phyloP scores from a whole-genome alignment of 805 yeast species.

The Sugiyamaella marilandica region DNA sequence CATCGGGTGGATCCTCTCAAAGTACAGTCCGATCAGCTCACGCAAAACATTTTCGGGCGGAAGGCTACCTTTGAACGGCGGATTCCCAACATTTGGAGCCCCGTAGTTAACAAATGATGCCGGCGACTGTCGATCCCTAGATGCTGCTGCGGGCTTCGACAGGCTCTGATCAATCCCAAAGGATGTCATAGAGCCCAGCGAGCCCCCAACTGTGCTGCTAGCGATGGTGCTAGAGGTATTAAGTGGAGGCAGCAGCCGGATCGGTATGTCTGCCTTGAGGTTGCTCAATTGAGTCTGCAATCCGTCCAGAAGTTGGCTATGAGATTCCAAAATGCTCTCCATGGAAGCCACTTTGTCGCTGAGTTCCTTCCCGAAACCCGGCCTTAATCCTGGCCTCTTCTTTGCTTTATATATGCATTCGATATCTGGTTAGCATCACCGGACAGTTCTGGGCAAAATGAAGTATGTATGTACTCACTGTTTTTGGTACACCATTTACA shows the following conservation, averaged over 20 bases:
- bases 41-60: slow-evolving; percentile 12
- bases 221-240: background rate
- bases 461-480: no score
- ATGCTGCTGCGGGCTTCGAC: background rate
- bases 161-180: background rate
- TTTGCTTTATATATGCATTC: slow-evolving; percentile 23
- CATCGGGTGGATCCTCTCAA: slow-evolving; percentile 72
- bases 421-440: slow-evolving; percentile 10
- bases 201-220: background rate
- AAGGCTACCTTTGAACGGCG: slow-evolving; percentile 6
- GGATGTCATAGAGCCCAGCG: background rate
- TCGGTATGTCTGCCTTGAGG: background rate
- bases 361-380: slow-evolving; percentile 25
- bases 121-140: background rate
- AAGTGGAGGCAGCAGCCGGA: background rate
- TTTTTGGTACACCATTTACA: slow-evolving; percentile 23
- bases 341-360: slow-evolving; percentile 11
- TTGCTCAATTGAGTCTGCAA: background rate
- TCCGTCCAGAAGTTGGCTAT: background rate
- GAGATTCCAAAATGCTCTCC: background rate
- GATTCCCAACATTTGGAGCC: background rate
- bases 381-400: slow-evolving; percentile 25
- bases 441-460: no score
- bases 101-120: background rate
- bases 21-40: slow-evolving; percentile 61